Percentiles rank a stretch among this genome's conserved stretches.
phyloP scores from a whole-genome alignment of 495 filamentous ascomycete species.

The Chaetomium cochliodes region DNA sequence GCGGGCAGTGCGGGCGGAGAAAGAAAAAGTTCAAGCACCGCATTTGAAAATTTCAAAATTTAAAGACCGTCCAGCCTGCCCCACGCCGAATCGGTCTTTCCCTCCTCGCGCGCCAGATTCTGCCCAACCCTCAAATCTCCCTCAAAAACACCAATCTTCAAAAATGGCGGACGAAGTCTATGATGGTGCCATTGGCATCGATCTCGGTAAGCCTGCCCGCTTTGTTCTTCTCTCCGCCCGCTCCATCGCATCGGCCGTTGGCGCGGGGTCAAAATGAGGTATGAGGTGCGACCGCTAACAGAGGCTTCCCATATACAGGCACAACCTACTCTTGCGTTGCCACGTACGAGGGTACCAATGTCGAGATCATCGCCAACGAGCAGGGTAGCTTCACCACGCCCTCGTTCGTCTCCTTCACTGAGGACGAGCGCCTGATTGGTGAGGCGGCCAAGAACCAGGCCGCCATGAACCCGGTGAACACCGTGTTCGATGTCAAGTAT shows the following conservation, averaged over 20 bases:
- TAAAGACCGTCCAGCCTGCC: conserved; percentile 33
- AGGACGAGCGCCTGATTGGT: conserved; percentile 96
- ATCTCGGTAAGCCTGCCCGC: conserved; percentile 72
- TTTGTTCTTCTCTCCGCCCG: not conserved
- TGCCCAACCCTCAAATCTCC: conserved; percentile 26
- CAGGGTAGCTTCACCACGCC: conserved; percentile 98
- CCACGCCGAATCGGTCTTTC: conserved; percentile 36
- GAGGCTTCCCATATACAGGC: conserved; percentile 52
- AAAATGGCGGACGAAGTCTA: conserved; percentile 89
- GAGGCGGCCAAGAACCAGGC: conserved; percentile 99
- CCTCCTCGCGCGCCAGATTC: conserved; percentile 32
- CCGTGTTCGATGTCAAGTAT: conserved; percentile 95
- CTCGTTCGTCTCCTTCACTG: conserved; percentile 98
- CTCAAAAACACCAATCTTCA: conserved; percentile 27
- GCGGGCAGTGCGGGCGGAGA: conserved; percentile 21
- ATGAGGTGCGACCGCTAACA: conserved; percentile 21
- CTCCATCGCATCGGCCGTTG: not conserved
- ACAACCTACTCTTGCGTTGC: conserved; percentile 99
- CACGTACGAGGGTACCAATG: conserved; percentile 98
- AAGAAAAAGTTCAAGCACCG: conserved; percentile 33
- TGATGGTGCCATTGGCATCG: conserved; percentile 99
- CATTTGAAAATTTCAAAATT: conserved; percentile 38
- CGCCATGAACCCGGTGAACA: conserved; percentile 97
- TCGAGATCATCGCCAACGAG: conserved; percentile 99
- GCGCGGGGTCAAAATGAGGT: conserved; percentile 8